Conservation (phyloP, 2,329 filamentous ascomycete species). For the Ophiostoma ulmi region DNA sequence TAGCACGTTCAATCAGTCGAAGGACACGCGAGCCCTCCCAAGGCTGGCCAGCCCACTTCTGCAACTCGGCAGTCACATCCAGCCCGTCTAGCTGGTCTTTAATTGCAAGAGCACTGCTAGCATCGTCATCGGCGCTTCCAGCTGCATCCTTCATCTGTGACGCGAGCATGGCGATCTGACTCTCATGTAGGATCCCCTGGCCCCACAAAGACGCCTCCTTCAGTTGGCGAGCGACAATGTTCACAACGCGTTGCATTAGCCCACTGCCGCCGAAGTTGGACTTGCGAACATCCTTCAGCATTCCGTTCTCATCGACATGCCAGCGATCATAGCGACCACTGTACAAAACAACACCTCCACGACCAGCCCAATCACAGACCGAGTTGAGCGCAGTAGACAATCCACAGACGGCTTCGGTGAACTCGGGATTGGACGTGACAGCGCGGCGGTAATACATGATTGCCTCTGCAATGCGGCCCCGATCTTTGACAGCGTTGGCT, state of each 20-base stretch:
- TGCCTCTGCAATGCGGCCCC: slow-evolving; percentile 84
- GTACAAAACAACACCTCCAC: slow-evolving; percentile 76
- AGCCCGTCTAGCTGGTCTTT: slow-evolving; percentile 25
- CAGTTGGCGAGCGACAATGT: slow-evolving; percentile 85
- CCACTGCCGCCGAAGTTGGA: slow-evolving; percentile 61
- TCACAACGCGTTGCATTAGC: slow-evolving; percentile 83
- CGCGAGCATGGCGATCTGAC: slow-evolving; percentile 47
- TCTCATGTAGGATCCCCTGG: slow-evolving; percentile 58
- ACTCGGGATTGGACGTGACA: slow-evolving; percentile 86
- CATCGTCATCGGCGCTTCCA: neutral
- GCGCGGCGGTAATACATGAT: slow-evolving; percentile 88
- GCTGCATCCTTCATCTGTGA: slow-evolving; percentile 42
- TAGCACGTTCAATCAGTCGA: slow-evolving; percentile 76
- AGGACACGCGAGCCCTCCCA: slow-evolving; percentile 88
- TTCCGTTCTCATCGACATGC: slow-evolving; percentile 83
- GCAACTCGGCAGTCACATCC: slow-evolving; percentile 41
- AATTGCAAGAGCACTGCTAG: neutral
- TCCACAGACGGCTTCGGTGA: slow-evolving; percentile 94
- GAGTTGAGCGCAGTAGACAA: slow-evolving; percentile 93
- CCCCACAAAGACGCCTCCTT: slow-evolving; percentile 85
- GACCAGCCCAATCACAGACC: slow-evolving; percentile 87
- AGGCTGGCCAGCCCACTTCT: slow-evolving; percentile 63
- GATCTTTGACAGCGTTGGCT: slow-evolving; percentile 96
- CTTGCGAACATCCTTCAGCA: slow-evolving; percentile 67
- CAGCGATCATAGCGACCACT: slow-evolving; percentile 75